Base-by-base conservation (phyloP, 2,329 filamentous ascomycete species). In the Aurifilum marmelostoma region DNA sequence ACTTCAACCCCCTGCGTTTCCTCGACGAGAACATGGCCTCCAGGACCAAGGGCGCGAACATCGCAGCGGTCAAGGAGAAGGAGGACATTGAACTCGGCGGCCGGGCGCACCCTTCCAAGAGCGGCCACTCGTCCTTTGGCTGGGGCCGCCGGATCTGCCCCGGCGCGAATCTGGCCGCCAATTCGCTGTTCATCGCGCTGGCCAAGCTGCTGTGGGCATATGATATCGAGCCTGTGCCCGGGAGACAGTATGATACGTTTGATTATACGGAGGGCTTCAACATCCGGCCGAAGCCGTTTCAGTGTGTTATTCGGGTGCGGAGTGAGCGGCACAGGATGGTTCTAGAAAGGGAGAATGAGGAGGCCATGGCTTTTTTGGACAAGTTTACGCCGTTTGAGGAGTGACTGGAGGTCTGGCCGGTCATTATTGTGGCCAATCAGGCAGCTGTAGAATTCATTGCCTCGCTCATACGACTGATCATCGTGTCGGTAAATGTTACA, bases 161-260 rank as follows among this genome's bases (percentile, higher is more conserved):
- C 3, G 73, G 73, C 4, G 70, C 71, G 41, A 73, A 73, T 32
- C 65, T 75, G 29, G 73, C 73, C 2, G 43, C 67, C 5, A 72
- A 72, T 34, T 73, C 70, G 65, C 63, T 75, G 4, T 71, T 77
- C 64, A 68, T 80, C 7, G 75, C 72, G 18, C 72, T 81, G 41
- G 75, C 80, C 7, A 79, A 79, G 56, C 63, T 82, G 8, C 72
- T 87, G 0, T 87, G 84, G 85, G 83, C 80, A 0, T 84, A 83
- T 67, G 74, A 79, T 43, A 74, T 78, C 60, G 60, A 65, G 50
- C 71, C 72, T 0, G 58, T 73, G 12, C 63, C 67, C 6, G 71
- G 71, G 21, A 60, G 54, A 6, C 27, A 8, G 5, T 74, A 74
- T 65, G 73, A 74, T 39, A 72, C 69, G 8, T 72, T 74, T 54